Evolutionary conservation across 805 yeast genomes (phyloP), one percentile per base, ranked within the genome.

Genomic region (Yamadazyma laniorum): DNA sequence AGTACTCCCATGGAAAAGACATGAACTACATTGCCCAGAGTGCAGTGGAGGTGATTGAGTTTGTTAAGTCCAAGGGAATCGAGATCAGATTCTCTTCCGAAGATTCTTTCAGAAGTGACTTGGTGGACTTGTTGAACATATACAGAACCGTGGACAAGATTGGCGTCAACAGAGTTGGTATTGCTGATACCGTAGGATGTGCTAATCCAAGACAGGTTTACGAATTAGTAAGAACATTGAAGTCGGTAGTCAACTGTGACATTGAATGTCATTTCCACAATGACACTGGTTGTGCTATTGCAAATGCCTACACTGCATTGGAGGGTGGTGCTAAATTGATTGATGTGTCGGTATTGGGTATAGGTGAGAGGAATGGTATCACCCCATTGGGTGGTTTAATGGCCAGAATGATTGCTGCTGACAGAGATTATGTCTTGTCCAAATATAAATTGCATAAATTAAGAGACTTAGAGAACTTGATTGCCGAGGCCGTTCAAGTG

Each of bases 391-490:
- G 82, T 49, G 81, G 80, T 18, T 69, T 76, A 48, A 76, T 76
- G 78, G 80, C 80, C 32, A 65, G 81, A 63, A 76, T 76, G 81
- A 75, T 76, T 52, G 77, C 77, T 38, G 78, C 81, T 33, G 79
- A 74, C 56, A 67, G 79, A 49, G 80, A 74, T 40, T 76, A 76
- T 52, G 80, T 76, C 37, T 64, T 73, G 55, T 72, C 79, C 47
- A 76, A 76, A 59, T 76, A 76, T 57, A 74, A 75, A 59, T 63
- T 76, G 48, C 67, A 67, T 53, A 74, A 75, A 56, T 66, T 76
- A 47, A 69, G 81, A 63, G 80, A 75, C 43, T 63, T 76, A 52
- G 82, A 76, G 56, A 74, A 74, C 53, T 61, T 76, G 60, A 77
- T 76, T 36, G 80, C 80, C 18, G 81, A 76, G 34, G 74, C 77